Conservation (phyloP, 164 flowering plant species). For the Cinnamomum micranthum region DNA sequence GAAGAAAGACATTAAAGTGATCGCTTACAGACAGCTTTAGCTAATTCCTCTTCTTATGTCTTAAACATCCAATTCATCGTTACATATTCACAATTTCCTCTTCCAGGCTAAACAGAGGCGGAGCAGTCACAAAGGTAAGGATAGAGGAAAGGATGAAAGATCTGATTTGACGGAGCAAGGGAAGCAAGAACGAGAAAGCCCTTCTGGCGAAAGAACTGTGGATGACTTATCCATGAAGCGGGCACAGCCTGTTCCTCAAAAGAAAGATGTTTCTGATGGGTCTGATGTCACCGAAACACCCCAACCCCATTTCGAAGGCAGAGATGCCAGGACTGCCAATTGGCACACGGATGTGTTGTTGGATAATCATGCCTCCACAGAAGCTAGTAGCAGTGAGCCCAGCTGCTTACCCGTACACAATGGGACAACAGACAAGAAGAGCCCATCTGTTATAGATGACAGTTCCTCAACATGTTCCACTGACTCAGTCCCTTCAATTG, state of each 20-base stretch:
- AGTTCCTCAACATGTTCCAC: constrained; percentile 97
- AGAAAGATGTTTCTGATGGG: constrained; percentile 73
- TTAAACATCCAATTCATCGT: not conserved
- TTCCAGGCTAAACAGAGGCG: constrained; percentile 75
- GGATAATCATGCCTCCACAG: constrained; percentile 60
- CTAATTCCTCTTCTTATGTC: not conserved
- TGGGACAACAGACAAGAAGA: constrained; percentile 56
- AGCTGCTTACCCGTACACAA: constrained; percentile 45
- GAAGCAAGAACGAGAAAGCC: constrained; percentile 32
- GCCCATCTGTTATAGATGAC: constrained; percentile 68
- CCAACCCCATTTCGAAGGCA: constrained; percentile 77
- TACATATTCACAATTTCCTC: not conserved
- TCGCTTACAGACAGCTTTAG: not conserved
- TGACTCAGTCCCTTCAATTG: constrained; percentile 79
- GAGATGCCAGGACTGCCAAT: constrained; percentile 66
- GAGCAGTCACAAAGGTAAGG: constrained; percentile 75
- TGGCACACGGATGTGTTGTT: constrained; percentile 81
- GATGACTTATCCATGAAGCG: constrained; percentile 35
- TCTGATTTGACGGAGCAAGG: constrained; percentile 22
- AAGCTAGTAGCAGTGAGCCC: constrained; percentile 43
- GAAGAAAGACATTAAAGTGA: too few species aligned
- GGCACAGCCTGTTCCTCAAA: constrained; percentile 38
- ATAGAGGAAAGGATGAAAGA: constrained; percentile 69
- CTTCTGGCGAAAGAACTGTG: constrained; percentile 20
- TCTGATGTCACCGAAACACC: constrained; percentile 51